A percentile compares a stretch with the other conserved stretches of the same genome.
Conservation (phyloP, 2,329 filamentous ascomycete genomes). For the Fusarium sp. region DNA sequence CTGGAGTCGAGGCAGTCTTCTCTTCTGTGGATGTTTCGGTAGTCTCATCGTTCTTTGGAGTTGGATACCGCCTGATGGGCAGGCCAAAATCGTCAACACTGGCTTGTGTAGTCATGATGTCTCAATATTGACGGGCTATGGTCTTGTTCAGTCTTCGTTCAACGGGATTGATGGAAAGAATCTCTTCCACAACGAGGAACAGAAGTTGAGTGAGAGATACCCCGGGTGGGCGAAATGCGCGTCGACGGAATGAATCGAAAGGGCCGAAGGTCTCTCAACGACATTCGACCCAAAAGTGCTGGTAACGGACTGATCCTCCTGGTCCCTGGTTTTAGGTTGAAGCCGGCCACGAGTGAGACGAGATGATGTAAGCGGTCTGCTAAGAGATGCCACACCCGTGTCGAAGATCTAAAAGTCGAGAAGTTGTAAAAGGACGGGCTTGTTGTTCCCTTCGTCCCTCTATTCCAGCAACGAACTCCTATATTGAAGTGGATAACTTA, state of each 20-base stretch:
- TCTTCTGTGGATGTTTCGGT: slow-evolving; percentile 29
- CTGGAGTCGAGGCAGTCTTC: slow-evolving; percentile 6
- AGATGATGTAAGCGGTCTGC: slow-evolving; percentile 32
- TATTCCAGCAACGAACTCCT: slow-evolving; percentile 35
- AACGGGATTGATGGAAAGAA: slow-evolving; percentile 7
- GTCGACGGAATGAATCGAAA: slow-evolving; percentile 36
- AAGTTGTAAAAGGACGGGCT: slow-evolving; percentile 18
- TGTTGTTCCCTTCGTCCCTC: slow-evolving; percentile 33
- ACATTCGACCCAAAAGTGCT: slow-evolving; percentile 37
- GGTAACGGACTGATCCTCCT: slow-evolving; percentile 38
- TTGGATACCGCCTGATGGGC: slow-evolving; percentile 67
- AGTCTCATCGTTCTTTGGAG: slow-evolving; percentile 45
- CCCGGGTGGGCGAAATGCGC: slow-evolving; percentile 43
- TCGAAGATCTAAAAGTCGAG: slow-evolving; percentile 12
- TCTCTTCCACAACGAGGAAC: slow-evolving; percentile 4
- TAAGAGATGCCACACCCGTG: slow-evolving; percentile 13
- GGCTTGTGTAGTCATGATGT: slow-evolving; percentile 44
- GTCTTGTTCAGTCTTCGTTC: slow-evolving; percentile 17
- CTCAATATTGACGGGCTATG: slow-evolving; percentile 17
- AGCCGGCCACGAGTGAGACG: slow-evolving; percentile 13
- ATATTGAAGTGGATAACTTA: slow-evolving; percentile 33
- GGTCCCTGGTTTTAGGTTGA: slow-evolving; percentile 36
- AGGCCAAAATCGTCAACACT: slow-evolving; percentile 80
- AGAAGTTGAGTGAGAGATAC: slow-evolving; percentile 1
- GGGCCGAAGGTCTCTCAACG: slow-evolving; percentile 42